A percentile compares a stretch with the other conserved stretches of the same genome.
These are phyloP conservation scores for Starmerella tilneyi DNA, from an alignment of 805 yeast genomes.

Conservation along the genomic window DNA sequence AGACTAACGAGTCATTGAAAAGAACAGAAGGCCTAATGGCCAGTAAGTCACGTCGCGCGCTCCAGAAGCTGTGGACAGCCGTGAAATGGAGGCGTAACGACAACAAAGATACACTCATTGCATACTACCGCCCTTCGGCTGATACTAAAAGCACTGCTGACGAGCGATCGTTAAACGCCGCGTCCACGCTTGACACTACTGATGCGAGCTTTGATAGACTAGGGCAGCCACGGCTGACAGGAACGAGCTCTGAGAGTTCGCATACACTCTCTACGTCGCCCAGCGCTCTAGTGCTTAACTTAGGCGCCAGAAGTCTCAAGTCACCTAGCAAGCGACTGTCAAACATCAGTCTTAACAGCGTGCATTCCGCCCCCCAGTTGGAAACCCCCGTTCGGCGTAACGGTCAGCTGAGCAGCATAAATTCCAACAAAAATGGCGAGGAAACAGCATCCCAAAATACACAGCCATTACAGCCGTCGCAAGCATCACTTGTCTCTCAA, in stretches of 20 bases:
- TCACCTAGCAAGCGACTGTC: conserved; percentile 1
- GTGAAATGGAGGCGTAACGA: not conserved
- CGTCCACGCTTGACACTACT: too few relatives aligned
- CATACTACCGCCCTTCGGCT: conserved; percentile 10
- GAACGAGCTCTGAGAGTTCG: too few relatives aligned
- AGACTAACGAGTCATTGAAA: too few relatives aligned
- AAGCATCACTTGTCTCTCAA: conserved; percentile 3
- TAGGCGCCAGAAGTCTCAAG: not conserved
- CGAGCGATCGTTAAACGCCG: too few relatives aligned
- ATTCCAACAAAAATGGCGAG: too few relatives aligned
- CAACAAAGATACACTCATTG: conserved; percentile 9
- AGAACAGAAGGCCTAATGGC: too few relatives aligned
- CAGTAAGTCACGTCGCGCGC: conserved; percentile 8
- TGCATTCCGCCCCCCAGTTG: not conserved
- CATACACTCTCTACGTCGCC: too few relatives aligned
- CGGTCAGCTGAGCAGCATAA: not conserved
- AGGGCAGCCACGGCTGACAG: too few relatives aligned
- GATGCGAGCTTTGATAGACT: too few relatives aligned
- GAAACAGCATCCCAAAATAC: too few relatives aligned
- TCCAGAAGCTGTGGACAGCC: conserved; percentile 10
- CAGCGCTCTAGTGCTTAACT: conserved; percentile 8
- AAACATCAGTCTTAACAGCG: conserved; percentile 7
- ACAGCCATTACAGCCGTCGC: conserved; percentile 1
- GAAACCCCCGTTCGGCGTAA: conserved; percentile 7
- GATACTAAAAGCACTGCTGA: too few relatives aligned